Percentiles rank a stretch among this genome's conserved stretches.
phyloP scores from a whole-genome alignment of 2,329 filamentous ascomycete genomes.

The Colletotrichum euphorbiae region DNA sequence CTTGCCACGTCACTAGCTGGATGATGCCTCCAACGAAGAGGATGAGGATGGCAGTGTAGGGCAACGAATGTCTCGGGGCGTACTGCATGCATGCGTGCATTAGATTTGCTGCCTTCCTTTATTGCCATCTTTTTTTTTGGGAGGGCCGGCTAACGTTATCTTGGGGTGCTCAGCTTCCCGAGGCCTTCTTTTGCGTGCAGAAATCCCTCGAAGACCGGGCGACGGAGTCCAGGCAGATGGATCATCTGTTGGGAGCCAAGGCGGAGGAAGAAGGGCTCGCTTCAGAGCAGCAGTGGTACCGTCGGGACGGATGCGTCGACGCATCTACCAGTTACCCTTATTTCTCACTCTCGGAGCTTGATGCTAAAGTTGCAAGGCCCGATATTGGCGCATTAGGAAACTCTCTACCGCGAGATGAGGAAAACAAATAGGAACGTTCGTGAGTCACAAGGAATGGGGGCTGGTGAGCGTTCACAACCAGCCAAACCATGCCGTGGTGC shows the following conservation, averaged over 20 bases:
- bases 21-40: constrained; percentile 3
- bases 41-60: constrained; percentile 18
- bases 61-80: constrained; percentile 18
- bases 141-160: neutral
- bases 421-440: constrained; percentile 26
- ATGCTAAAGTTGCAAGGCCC: neutral
- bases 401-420: neutral
- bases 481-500: neutral
- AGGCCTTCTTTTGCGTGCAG: neutral
- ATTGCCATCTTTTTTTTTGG: neutral
- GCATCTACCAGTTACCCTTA: constrained; percentile 26
- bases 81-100: constrained; percentile 5
- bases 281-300: constrained; percentile 1
- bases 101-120: neutral
- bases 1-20: constrained; percentile 19
- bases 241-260: constrained; percentile 18
- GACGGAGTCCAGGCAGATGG: constrained; percentile 23
- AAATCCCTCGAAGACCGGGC: constrained; percentile 30
- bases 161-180: constrained; percentile 1
- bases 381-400: neutral
- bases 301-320: constrained; percentile 17
- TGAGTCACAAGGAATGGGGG: constrained; percentile 33
- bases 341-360: neutral
- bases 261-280: constrained; percentile 3
- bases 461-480: constrained; percentile 16